Percentiles rank a stretch among this genome's conserved stretches.
Conservation (phyloP, 371 early-diverging fungal species). For the Encephalitozoon hellem region DNA sequence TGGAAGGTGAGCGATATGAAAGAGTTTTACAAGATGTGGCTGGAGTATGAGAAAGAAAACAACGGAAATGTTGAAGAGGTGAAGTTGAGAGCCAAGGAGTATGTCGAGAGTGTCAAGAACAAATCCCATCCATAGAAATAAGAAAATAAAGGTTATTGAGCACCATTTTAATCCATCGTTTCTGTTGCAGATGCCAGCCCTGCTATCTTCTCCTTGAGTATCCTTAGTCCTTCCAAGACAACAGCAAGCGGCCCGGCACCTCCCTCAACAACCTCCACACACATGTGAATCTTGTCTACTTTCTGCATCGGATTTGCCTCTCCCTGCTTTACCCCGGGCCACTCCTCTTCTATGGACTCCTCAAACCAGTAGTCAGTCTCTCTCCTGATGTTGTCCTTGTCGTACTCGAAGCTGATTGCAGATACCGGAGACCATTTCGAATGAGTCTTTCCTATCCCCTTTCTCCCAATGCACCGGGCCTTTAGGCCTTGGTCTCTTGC, state of each 20-base stretch:
- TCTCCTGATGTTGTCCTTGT: slow-evolving; percentile 83
- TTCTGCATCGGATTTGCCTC: slow-evolving; percentile 21
- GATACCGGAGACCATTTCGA: slow-evolving; percentile 95
- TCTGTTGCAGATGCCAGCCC: background rate
- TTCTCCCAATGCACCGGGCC: slow-evolving; percentile 74
- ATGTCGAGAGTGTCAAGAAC: slow-evolving; percentile 28
- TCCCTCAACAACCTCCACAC: slow-evolving; percentile 59
- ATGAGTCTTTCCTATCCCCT: slow-evolving; percentile 86
- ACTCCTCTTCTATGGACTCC: slow-evolving; percentile 63
- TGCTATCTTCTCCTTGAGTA: slow-evolving; percentile 46
- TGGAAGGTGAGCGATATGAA: slow-evolving; percentile 38
- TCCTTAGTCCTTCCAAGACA: slow-evolving; percentile 37
- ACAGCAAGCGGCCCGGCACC: slow-evolving; percentile 49
- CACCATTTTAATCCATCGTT: background rate
- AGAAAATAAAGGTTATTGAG: background rate
- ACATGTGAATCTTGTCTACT: slow-evolving; percentile 46
- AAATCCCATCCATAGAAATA: background rate
- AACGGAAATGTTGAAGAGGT: slow-evolving; percentile 46
- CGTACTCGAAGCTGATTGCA: slow-evolving; percentile 86
- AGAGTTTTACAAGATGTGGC: slow-evolving; percentile 38
- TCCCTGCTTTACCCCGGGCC: slow-evolving; percentile 45
- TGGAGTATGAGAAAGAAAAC: slow-evolving; percentile 38
- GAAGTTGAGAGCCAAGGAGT: slow-evolving; percentile 33
- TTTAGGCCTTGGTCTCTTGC: slow-evolving; percentile 83
- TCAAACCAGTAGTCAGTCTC: slow-evolving; percentile 83